Evolutionary conservation across 169 alveolate genomes (phyloP).

Genomic region (Cryptosporidium ubiquitum): DNA sequence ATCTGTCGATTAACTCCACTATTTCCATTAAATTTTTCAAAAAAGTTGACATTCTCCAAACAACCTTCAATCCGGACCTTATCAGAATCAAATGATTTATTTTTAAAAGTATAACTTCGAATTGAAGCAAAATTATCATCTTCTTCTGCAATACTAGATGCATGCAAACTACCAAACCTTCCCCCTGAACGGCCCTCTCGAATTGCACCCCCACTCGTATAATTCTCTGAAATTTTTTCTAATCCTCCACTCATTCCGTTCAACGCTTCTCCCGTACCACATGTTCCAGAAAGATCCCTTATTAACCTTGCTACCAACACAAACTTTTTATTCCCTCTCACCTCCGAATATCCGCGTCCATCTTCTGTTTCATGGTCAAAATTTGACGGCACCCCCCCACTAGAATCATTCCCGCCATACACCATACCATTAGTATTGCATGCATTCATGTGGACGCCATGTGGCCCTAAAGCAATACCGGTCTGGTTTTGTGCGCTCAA

Average conservation of each 20-base stretch:
- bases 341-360: not conserved
- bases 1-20: not conserved
- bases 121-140: slow-evolving; percentile 6
- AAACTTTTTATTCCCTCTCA: slow-evolving; percentile 3
- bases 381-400: not conserved
- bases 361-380: not conserved
- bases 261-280: not conserved
- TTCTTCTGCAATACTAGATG: slow-evolving; percentile 5
- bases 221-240: not conserved
- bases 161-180: not conserved
- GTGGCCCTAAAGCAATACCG: not conserved
- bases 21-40: not conserved
- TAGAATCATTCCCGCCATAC: not conserved
- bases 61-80: slow-evolving; percentile 52
- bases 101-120: slow-evolving; percentile 5
- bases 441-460: not conserved
- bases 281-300: not conserved
- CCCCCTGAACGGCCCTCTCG: not conserved
- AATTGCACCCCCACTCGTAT: not conserved
- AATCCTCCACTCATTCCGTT: not conserved
- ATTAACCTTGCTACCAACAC: slow-evolving; percentile 16
- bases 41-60: slow-evolving; percentile 14
- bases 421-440: not conserved
- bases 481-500: not conserved
- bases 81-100: slow-evolving; percentile 54